A percentile compares a stretch with the other conserved stretches of the same genome.
These are phyloP conservation scores for Theobroma grandiflorum DNA, from an alignment of 441 rosid species.

Conservation along the genomic window DNA sequence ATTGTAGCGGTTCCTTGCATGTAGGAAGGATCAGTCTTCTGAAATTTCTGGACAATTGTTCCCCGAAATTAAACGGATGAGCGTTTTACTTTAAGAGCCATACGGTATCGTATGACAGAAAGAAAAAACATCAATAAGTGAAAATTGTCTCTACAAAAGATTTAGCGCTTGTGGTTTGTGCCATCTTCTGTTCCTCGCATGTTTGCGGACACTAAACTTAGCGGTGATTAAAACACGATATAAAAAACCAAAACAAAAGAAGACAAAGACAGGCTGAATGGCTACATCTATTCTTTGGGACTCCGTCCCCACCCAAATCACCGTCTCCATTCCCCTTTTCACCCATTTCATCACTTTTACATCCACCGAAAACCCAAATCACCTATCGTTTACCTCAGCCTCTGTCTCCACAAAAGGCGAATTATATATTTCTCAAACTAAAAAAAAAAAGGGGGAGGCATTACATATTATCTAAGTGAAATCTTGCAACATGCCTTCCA, in stretches of 20 bases:
- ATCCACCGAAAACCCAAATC: conserved; percentile 33
- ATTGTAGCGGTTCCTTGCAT: too few species aligned
- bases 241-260: too few species aligned
- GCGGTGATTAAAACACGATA: too few species aligned
- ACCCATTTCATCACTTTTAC: conserved; percentile 44
- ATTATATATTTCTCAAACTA: neutral
- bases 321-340: conserved; percentile 43
- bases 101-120: too few species aligned
- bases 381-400: conserved; percentile 24
- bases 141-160: too few species aligned
- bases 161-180: too few species aligned
- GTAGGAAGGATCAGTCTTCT: neutral
- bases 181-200: too few species aligned
- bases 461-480: neutral
- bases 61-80: neutral
- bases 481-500: neutral
- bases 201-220: too few species aligned
- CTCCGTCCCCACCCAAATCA: conserved; percentile 51
- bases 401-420: neutral
- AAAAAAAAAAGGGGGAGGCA: neutral
- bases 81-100: too few species aligned
- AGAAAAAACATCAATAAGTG: too few species aligned
- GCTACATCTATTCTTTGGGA: conserved; percentile 37
- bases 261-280: conserved; percentile 43
- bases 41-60: neutral